Base-by-base conservation (phyloP, 2,329 filamentous ascomycete genomes). In the Exophiala alcalophila region DNA sequence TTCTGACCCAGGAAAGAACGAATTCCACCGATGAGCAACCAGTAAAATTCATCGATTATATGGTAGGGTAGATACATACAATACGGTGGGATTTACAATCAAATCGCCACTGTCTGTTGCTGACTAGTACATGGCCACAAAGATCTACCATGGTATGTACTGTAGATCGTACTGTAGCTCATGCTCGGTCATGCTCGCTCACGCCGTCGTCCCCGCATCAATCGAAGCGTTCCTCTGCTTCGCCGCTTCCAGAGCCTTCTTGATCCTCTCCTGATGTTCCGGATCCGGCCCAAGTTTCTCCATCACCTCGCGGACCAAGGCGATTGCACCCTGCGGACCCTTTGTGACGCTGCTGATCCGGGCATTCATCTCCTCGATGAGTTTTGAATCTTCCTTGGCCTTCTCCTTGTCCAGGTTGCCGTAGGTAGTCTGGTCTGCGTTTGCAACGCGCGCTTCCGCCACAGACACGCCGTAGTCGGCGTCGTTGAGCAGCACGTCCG, bases 391-490 rank as follows among this genome's bases (percentile, higher is more conserved):
- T 50, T 74, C 71, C 49, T 70, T 71, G 47, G 62, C 61, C 57
- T 73, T 73, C 52, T 73, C 70, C 26, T 59, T 61, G 18, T 66
- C 62, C 3, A 74, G 61, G 16, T 61, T 66, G 19, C 58, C 55
- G 49, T 72, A 69, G 8, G 67, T 62, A 3, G 65, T 63, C 3
- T 61, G 44, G 14, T 68, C 65, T 0, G 67, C 65, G 33, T 68
- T 65, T 12, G 71, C 64, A 24, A 68, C 66, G 37, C 62, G 66
- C 2, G 73, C 75, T 53, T 74, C 69, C 24, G 73, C 71, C 35
- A 77, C 70, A n/a, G 73, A 72, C 14, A 76, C 68, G 31, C 70
- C 68, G 38, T 75, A 72, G 44, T 76, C 72, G 1, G 72, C 68
- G 16, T 71, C 64, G 45, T 76, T 77, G 42, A 77, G 64, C 4